Percentiles rank a stretch among this genome's conserved stretches.
These are phyloP conservation scores for Alternaria rosae DNA, from an alignment of 2,329 filamentous ascomycete species.

Conservation along the genomic window DNA sequence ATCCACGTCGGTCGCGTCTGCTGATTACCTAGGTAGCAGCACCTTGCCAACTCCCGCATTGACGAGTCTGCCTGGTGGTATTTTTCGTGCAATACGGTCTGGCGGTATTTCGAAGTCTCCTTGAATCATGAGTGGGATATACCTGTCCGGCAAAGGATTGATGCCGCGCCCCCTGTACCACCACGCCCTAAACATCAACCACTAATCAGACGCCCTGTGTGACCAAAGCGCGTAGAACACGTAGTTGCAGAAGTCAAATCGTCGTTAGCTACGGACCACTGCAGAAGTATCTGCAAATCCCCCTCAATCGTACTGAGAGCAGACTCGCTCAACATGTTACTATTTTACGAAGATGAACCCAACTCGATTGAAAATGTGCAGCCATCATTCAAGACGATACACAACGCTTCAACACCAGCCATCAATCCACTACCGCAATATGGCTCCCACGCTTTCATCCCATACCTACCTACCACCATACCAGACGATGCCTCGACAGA, in stretches of 20 bases:
- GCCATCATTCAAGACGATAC: not conserved
- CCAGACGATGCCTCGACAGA: not conserved
- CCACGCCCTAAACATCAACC: constrained; percentile 22
- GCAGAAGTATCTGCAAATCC: not conserved
- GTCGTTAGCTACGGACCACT: not conserved
- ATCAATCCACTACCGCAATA: not conserved
- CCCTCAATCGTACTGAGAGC: not conserved
- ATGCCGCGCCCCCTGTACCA: constrained; percentile 7
- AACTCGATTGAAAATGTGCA: not conserved
- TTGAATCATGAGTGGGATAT: not conserved
- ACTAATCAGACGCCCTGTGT: constrained; percentile 3
- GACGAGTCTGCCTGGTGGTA: not conserved
- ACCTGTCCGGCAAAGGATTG: not conserved
- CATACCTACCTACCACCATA: not conserved
- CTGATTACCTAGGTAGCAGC: not conserved
- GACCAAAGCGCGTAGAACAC: not conserved
- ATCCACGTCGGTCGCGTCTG: constrained; percentile 4
- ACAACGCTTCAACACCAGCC: not conserved
- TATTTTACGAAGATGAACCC: not conserved
- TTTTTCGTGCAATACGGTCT: not conserved
- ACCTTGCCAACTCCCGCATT: not conserved
- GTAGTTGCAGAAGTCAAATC: not conserved
- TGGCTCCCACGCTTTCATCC: not conserved
- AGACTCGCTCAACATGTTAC: not conserved
- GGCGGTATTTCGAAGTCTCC: not conserved